phyloP scores from a whole-genome alignment of 345 rosid genomes.

The Abelmoschus esculentus region DNA sequence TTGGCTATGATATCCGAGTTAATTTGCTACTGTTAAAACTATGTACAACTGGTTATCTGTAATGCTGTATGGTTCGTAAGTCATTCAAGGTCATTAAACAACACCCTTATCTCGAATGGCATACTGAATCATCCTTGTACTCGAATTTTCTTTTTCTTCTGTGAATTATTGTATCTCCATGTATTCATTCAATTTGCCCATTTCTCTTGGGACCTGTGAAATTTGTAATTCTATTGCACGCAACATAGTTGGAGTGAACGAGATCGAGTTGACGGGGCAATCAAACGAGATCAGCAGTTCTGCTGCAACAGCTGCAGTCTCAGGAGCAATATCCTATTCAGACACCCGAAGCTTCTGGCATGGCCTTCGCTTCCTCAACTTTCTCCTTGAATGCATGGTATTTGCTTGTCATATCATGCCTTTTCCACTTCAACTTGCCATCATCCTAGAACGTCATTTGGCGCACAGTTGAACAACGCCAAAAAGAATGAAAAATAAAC shows the following conservation, averaged over 20 bases:
- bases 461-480: constrained; percentile 7
- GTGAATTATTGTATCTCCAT: background rate
- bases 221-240: constrained; percentile 68
- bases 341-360: constrained; percentile 70
- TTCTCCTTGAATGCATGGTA: constrained; percentile 70
- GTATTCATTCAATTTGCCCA: background rate
- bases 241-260: constrained; percentile 56
- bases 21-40: no score
- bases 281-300: constrained; percentile 29
- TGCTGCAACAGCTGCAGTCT: constrained; percentile 15
- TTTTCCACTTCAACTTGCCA: constrained; percentile 63
- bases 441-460: constrained; percentile 16
- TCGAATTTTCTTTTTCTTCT: background rate
- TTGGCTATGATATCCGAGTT: background rate
- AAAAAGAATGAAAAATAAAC: constrained; percentile 5
- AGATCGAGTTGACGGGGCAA: constrained; percentile 31
- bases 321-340: constrained; percentile 25
- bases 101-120: background rate
- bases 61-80: no score
- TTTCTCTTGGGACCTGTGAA: constrained; percentile 67
- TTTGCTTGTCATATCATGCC: constrained; percentile 74
- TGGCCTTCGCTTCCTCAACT: constrained; percentile 68
- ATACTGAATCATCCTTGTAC: background rate
- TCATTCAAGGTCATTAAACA: no score
- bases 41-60: no score